These are phyloP conservation scores for Melampsora americana DNA, from an alignment of 1,284 basidiomycete genomes.

Conservation along the genomic window DNA sequence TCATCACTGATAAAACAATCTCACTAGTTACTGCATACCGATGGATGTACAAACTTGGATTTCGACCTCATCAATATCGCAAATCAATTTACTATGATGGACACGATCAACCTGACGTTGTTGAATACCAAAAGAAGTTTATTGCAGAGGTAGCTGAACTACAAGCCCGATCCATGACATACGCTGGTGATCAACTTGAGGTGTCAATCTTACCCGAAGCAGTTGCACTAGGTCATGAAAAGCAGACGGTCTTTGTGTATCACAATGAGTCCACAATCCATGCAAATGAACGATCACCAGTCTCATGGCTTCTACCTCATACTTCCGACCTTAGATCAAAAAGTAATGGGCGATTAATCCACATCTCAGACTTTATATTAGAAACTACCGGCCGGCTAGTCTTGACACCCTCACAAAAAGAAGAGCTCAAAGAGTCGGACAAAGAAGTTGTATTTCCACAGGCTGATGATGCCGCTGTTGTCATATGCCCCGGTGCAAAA, in stretches of 20 bases:
- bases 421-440: background rate
- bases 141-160: conserved; percentile 3
- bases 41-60: conserved; percentile 20
- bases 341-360: conserved; percentile 14
- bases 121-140: background rate
- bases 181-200: background rate
- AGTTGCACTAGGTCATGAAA: background rate
- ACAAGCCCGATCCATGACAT: background rate
- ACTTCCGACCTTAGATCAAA: conserved; percentile 13
- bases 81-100: conserved; percentile 30
- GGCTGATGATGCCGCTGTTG: background rate
- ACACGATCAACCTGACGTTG: conserved; percentile 15
- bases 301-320: conserved; percentile 9
- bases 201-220: background rate
- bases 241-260: conserved; percentile 13
- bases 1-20: background rate
- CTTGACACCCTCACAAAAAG: background rate
- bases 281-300: conserved; percentile 2
- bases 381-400: conserved; percentile 3
- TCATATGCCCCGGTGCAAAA: conserved; percentile 9
- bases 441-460: too few species aligned
- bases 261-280: conserved; percentile 20
- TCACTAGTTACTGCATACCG: conserved; percentile 1
- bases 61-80: background rate
- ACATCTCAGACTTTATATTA: conserved; percentile 19